phyloP scores from a whole-genome alignment of 805 yeast genomes.

The Candida multigemmis region DNA sequence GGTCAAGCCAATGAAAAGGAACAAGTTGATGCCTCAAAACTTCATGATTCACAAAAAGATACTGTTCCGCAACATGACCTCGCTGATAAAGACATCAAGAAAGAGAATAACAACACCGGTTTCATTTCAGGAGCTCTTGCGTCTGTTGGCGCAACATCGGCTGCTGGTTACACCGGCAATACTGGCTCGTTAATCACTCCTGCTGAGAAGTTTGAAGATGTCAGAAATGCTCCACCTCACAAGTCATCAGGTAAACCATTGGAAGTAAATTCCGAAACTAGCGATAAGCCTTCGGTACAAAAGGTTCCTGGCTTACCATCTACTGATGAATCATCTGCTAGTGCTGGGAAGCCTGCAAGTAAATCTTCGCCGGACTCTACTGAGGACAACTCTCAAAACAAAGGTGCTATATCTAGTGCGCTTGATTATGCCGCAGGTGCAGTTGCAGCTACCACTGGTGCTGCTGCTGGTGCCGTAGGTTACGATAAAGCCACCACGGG shows the following conservation, averaged over 20 bases:
- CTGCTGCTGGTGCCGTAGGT: conserved; percentile 7
- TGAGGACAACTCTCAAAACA: conserved; percentile 3
- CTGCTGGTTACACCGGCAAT: not conserved
- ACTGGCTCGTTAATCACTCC: no score
- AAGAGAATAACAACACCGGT: not conserved
- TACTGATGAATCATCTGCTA: no score
- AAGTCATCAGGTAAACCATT: no score
- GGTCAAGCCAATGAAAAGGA: not conserved
- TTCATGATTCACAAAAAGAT: conserved; percentile 2
- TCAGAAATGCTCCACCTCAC: no score
- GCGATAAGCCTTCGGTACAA: conserved; percentile 3
- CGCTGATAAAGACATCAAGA: no score
- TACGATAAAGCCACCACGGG: conserved; percentile 4
- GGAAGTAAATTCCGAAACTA: no score
- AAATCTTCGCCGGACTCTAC: conserved; percentile 6
- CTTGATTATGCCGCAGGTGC: conserved; percentile 1
- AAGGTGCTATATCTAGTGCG: conserved; percentile 2
- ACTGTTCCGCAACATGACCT: conserved; percentile 2
- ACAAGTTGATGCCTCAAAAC: not conserved
- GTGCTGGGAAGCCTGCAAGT: conserved; percentile 8
- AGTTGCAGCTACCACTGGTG: conserved; percentile 3
- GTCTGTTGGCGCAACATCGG: conserved; percentile 6
- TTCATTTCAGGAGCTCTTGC: conserved; percentile 5
- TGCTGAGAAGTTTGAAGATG: no score
- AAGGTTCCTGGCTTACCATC: conserved; percentile 11